Conservation (phyloP, 108 stramenopile genomes). For the Asterionellopsis glacialis region DNA sequence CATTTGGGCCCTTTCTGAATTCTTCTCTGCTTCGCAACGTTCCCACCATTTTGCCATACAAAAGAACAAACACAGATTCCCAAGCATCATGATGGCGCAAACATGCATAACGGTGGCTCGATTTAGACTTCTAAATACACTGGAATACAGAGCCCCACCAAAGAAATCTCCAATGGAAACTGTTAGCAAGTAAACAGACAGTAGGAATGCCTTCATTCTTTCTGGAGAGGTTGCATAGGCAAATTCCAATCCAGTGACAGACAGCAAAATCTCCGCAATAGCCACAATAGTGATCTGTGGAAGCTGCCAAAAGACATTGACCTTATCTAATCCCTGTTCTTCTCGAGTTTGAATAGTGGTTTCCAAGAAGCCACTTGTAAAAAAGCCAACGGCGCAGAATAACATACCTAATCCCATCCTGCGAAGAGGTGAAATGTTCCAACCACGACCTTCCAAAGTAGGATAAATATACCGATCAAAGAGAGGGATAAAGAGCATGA, state of each 20-base stretch:
- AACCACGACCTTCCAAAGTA: constrained; percentile 16
- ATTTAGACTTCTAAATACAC: constrained; percentile 5
- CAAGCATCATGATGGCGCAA: constrained; percentile 25
- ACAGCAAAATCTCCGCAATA: constrained; percentile 55
- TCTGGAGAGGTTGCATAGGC: constrained; percentile 50
- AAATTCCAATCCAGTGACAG: constrained; percentile 58
- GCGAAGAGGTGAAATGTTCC: constrained; percentile 33
- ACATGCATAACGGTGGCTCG: constrained; percentile 13
- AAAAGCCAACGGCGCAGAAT: constrained; percentile 39
- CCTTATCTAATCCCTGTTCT: constrained; percentile 1
- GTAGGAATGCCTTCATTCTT: constrained; percentile 32
- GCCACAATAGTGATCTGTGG: constrained; percentile 64
- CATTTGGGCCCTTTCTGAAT: too few relatives aligned
- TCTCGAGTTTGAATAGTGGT: constrained; percentile 17
- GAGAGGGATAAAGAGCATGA: constrained; percentile 64
- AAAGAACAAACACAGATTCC: constrained; percentile 29
- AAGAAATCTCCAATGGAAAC: constrained; percentile 58
- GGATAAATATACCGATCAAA: constrained; percentile 61
- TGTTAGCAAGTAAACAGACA: constrained; percentile 42
- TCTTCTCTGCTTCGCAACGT: not conserved
- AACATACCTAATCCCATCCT: constrained; percentile 67
- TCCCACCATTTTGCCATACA: constrained; percentile 31
- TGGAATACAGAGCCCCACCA: constrained; percentile 28
- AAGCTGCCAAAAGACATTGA: constrained; percentile 57
- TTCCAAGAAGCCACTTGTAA: constrained; percentile 47